phyloP scores from a whole-genome alignment of 2,329 filamentous ascomycete species.

The Ascocoryne sarcoides region DNA sequence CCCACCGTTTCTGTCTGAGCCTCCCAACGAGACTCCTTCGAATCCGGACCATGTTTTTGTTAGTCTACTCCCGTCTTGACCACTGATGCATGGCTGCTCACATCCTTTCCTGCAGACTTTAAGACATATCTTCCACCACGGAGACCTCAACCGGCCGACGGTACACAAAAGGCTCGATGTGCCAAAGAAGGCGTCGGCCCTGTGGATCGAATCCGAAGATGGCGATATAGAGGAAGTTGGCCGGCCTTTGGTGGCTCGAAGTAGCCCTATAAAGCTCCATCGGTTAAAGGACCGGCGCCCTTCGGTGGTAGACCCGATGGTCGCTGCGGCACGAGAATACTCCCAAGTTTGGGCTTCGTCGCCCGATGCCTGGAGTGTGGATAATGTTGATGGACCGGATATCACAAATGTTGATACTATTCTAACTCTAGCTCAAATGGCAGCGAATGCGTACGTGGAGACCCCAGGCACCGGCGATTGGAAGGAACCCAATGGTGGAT shows the following conservation, averaged over 20 bases:
- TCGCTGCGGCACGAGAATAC: slow-evolving; percentile 60
- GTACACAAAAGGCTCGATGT: slow-evolving; percentile 74
- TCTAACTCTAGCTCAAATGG: slow-evolving; percentile 77
- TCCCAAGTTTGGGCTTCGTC: slow-evolving; percentile 61
- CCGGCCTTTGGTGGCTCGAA: slow-evolving; percentile 50
- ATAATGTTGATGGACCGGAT: slow-evolving; percentile 71
- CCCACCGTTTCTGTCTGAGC: slow-evolving; percentile 27
- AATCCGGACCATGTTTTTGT: slow-evolving; percentile 45
- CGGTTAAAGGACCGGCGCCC: slow-evolving; percentile 71
- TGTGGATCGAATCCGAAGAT: slow-evolving; percentile 56
- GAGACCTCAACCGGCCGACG: slow-evolving; percentile 66
- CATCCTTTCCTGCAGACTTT: slow-evolving; percentile 42
- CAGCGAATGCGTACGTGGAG: slow-evolving; percentile 79
- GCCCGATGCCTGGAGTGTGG: slow-evolving; percentile 68
- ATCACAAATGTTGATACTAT: slow-evolving; percentile 79
- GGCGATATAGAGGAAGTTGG: slow-evolving; percentile 43
- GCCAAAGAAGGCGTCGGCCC: slow-evolving; percentile 37
- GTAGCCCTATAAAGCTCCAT: slow-evolving; percentile 62
- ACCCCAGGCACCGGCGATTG: slow-evolving; percentile 66
- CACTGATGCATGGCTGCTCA: slow-evolving; percentile 9
- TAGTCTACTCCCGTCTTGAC: slow-evolving; percentile 15
- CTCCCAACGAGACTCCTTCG: slow-evolving; percentile 39
- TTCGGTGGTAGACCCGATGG: slow-evolving; percentile 67
- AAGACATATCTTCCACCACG: slow-evolving; percentile 88
- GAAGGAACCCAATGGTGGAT: slow-evolving; percentile 69